Conservation (phyloP, 495 filamentous ascomycete species). For the Talaromyces thailandensis region DNA sequence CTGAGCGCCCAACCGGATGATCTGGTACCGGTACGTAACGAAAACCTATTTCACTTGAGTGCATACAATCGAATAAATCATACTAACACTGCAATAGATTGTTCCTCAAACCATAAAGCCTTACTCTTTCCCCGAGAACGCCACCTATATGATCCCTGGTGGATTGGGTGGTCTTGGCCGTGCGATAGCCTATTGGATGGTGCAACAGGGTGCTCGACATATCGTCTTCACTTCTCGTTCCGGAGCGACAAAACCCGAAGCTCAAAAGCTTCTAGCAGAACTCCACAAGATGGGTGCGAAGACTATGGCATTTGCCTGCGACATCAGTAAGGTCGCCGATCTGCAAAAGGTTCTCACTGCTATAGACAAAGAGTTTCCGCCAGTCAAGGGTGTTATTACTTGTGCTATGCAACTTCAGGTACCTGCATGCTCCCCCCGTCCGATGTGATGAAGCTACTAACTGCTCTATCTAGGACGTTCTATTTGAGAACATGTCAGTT, state of each 20-base stretch:
- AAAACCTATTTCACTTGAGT: background rate
- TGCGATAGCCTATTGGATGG: conserved; percentile 46
- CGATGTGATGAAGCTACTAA: too few species aligned
- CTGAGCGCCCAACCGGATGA: conserved; percentile 12
- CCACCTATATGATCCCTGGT: conserved; percentile 45
- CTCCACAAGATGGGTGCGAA: conserved; percentile 20
- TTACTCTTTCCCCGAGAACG: conserved; percentile 13
- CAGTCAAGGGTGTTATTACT: conserved; percentile 27
- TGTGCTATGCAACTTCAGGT: conserved; percentile 30
- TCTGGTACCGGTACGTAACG: background rate
- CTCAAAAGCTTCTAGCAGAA: conserved; percentile 26
- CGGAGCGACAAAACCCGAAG: background rate
- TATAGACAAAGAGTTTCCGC: conserved; percentile 11
- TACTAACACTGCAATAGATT: background rate
- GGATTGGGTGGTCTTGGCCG: conserved; percentile 49
- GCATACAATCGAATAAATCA: background rate
- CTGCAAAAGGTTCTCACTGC: conserved; percentile 14
- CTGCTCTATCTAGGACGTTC: conserved; percentile 8
- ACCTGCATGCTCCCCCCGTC: too few species aligned
- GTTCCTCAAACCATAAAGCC: background rate
- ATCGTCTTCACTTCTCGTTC: conserved; percentile 43
- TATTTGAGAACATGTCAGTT: conserved; percentile 20
- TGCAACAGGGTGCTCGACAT: conserved; percentile 38
- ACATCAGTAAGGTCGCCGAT: background rate
- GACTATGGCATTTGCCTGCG: conserved; percentile 16